Base-by-base conservation (phyloP, 768 basidiomycete species). In the Hypholoma fasciculare region DNA sequence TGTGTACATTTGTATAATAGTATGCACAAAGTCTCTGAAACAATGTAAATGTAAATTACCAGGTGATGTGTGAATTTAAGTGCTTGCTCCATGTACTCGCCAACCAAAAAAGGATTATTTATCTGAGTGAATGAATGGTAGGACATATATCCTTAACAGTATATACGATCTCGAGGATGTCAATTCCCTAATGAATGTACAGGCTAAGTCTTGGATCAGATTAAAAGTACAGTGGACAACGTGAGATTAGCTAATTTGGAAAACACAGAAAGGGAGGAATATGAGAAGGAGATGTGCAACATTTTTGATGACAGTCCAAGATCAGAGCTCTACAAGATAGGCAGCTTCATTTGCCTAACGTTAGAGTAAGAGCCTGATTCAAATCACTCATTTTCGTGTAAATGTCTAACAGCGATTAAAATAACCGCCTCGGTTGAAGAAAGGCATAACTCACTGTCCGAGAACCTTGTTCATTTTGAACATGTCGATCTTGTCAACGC, bases 381-480 rank as follows among this genome's bases (percentile, higher is more conserved):
- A 16, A 19, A 46, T 62, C 57, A 67, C 57, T 69, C 68, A 43
- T 64, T 66, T 53, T 69, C 68, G 61, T 69, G 67, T 16, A 69
- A 59, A 51, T 69, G 68, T 54, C 68, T 69, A 47, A 20, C 12
- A 37, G 30, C 51, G 17, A 54, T 52, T 53, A 52, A 52, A 23
- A 26, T 49, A 19, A 36, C 27, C 43, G 30, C 46, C 42, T 27
- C 36, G n/a, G 14, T 48, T 12, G 40, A n/a, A 52, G 27, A 55
- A 36, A 56, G 12, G 52, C 12, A 51, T 36, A 14, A 75, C 82
- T 70, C 64, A 94, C 89, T 87, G 78, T 69, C 90, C 89, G 56
- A 96, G 76, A 26, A 89, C 81, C 73, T 96, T 94, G 80, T 96
- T 96, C 94, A 96, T 96, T 63, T 80, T 86, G 76, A 96, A 96